Base-by-base conservation (phyloP, 129 eudicot species). In the Ambrosia trifida region DNA sequence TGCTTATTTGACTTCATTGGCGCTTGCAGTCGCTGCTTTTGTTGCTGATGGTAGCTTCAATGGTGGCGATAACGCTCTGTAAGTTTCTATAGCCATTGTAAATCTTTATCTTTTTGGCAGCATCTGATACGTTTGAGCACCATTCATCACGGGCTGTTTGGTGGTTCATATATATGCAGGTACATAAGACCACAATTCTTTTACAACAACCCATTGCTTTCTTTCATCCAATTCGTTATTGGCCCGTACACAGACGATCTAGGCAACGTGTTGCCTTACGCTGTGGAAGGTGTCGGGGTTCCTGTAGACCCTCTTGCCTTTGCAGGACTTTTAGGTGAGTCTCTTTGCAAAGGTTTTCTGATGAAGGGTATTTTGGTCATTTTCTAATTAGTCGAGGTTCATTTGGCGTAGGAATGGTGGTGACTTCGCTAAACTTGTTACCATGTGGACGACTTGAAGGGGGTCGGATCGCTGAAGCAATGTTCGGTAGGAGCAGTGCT, bases 221-320 rank as follows among this genome's bases (percentile, higher is more conserved):
- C 99, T 5, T 95, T 95, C 70, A 88, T 95, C 69, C 91, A 91
- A 64, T 91, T 38, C 20, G 95, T 91, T 2, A 73, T 92, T 7
- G 99, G 97, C 46, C 99, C 99, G 0, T 95, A 90, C 73, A 77
- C 96, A 0, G 99, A 95, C 70, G 97, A 90, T 52, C 86, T 95
- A 31, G 99, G 97, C 43, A 90, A 95, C 18, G 97, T 95, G 61
- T 79, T 95, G 49, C 99, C 99, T 50, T 82, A 90, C 59, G 99
- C 99, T 4, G 97, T 95, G 56, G 99, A 95, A 81, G 99, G 97
- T 6, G 95, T 90, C 10, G 99, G 99, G 76, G 99, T 95, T 11
- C 99, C 99, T 4, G 96, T 90, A 28, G 97, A 95, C 75, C 99
- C 99, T 36, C 99, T 95, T 70, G 97, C 99, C 44, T 95, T 95